Evolutionary conservation across 192 early-diverging fungal species (phyloP).

Genomic region (Mortierella claussenii): DNA sequence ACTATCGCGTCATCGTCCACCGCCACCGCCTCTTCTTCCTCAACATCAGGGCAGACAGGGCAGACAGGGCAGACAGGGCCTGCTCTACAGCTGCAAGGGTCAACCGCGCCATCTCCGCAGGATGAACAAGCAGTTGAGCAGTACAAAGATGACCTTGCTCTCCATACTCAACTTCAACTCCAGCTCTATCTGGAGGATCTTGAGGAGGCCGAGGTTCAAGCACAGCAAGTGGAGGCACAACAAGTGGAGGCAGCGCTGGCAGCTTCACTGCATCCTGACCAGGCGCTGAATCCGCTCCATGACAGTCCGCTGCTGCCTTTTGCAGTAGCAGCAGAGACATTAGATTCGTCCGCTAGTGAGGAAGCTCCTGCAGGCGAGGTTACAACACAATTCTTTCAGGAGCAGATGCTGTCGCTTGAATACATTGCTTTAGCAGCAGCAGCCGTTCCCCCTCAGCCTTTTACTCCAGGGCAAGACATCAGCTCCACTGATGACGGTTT

Average conservation of each 20-base stretch:
- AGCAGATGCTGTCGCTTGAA: conserved; percentile 32
- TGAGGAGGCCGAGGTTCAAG: conserved; percentile 27
- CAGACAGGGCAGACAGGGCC: too few relatives aligned
- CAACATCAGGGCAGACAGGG: too few relatives aligned
- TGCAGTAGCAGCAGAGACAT: not conserved
- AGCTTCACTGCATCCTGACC: not conserved
- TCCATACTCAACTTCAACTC: conserved; percentile 37
- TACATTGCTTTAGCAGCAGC: conserved; percentile 17
- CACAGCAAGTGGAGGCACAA: conserved; percentile 14
- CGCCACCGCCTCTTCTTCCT: not conserved
- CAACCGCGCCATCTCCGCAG: too few relatives aligned
- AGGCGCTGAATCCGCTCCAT: not conserved
- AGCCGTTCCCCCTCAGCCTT: not conserved
- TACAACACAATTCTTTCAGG: conserved; percentile 13
- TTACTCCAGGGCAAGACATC: not conserved
- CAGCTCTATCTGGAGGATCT: conserved; percentile 41
- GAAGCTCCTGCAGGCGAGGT: not conserved
- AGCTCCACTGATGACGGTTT: not conserved
- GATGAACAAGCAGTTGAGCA: conserved; percentile 4
- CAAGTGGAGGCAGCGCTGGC: conserved; percentile 17
- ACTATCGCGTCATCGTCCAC: not conserved
- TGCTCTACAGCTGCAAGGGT: too few relatives aligned
- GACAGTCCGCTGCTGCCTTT: not conserved
- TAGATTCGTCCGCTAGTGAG: not conserved
- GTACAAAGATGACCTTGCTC: conserved; percentile 16